These are phyloP conservation scores for Eruca vesicaria DNA, from an alignment of 441 rosid species.

Conservation along the genomic window DNA sequence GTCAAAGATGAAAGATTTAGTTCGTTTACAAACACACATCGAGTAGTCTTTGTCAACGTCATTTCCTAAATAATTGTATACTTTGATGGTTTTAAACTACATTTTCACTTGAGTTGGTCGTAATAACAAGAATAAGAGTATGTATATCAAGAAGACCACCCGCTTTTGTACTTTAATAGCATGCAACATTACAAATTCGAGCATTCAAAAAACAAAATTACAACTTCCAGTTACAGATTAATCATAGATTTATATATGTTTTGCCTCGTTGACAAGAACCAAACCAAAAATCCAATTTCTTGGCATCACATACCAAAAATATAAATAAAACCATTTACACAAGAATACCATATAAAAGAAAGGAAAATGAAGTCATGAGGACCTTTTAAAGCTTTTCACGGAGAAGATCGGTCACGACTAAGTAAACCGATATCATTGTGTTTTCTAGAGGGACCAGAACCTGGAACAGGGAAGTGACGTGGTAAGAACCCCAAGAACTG, in stretches of 20 bases:
- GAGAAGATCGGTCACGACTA: constrained; percentile 25
- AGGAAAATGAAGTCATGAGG: background rate
- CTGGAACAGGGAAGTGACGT: constrained; percentile 74
- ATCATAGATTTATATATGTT: constrained; percentile 2
- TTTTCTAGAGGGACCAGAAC: constrained; percentile 91
- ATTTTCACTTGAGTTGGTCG: background rate
- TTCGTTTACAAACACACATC: background rate
- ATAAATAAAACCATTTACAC: constrained; percentile 15
- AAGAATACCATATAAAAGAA: background rate
- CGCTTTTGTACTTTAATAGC: background rate
- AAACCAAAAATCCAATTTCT: background rate
- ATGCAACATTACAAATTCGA: constrained; percentile 1
- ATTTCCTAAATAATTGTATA: background rate
- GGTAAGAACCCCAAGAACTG: constrained; percentile 71
- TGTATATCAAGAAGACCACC: background rate
- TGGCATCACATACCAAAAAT: constrained; percentile 1
- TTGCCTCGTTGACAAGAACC: constrained; percentile 8
- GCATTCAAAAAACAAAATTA: background rate
- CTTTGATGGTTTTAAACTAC: background rate
- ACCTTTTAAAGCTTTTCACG: constrained; percentile 22
- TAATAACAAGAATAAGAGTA: background rate
- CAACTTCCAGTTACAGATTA: constrained; percentile 1
- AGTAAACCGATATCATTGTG: constrained; percentile 81
- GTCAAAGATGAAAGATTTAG: background rate
- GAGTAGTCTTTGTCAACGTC: constrained; percentile 4